Evolutionary conservation across 352 stramenopile genomes (phyloP), one percentile per base, ranked within the genome.

Genomic region (Phytophthora nicotianae): DNA sequence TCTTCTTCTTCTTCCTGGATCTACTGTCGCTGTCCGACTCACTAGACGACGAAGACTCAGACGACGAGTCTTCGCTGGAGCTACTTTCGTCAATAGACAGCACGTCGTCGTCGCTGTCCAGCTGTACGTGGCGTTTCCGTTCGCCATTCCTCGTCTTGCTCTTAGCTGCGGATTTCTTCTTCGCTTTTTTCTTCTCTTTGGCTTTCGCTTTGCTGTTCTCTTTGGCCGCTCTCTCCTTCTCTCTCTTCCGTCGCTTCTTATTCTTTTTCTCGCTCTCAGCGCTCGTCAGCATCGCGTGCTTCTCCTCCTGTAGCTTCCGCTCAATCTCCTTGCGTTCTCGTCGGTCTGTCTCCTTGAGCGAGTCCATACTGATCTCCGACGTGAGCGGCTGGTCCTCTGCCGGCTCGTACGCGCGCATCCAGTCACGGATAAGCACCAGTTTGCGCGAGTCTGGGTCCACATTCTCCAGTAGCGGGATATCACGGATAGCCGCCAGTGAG

Each of bases 341-440:
- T 38, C 72, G 65, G 38, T 73, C 51, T 8, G 51, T 83, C 50
- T 87, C 70, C 21, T 73, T 74, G 5, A 91, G 58, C 32, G 70
- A 64, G 41, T 89, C 80, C 54, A 93, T 72, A 42, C 67, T 83
- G 19, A 93, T 75, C 38, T 89, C 82, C 11, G 54, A 62, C 32
- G 58, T 65, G 33, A 87, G 45, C 21, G 81, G 59, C 54, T 89
- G 75, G 62, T 91, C 77, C 50, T 82, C 75, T 14, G 63, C 55
- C 4, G 75, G 56, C 42, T 76, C 71, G 64, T 87, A 93, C 50
- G 72, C 65, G 33, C 71, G 77, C 84, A 93, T 91, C 84, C 84
- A 93, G 61, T 93, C 84, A 38, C 75, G 69, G 23, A 93, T 62
- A 20, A 93, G 74, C 27, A 64, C 60, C 38, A 89, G 60, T 58